Conservation (phyloP, 768 basidiomycete species). For the Leucocoprinus leucothites region DNA sequence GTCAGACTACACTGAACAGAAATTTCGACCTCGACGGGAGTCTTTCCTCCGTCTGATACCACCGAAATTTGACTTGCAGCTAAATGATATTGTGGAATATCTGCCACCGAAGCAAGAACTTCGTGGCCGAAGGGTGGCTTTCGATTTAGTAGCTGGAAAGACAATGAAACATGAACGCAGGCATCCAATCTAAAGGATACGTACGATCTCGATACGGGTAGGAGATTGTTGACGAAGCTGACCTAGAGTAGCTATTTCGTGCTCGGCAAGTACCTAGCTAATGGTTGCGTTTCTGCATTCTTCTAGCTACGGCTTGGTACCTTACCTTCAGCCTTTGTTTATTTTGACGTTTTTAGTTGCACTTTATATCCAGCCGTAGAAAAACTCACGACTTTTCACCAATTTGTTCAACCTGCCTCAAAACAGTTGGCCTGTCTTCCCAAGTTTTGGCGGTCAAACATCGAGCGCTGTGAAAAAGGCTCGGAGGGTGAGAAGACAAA, state of each 20-base stretch:
- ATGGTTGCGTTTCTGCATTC: neutral
- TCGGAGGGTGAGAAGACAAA: neutral
- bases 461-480: conserved; percentile 48
- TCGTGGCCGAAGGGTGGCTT: conserved; percentile 73
- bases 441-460: conserved; percentile 83
- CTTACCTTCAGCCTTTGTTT: conserved; percentile 30
- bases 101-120: conserved; percentile 53
- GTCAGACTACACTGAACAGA: conserved; percentile 54
- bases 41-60: conserved; percentile 39
- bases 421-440: conserved; percentile 83
- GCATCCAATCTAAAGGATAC: neutral
- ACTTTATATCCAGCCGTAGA: neutral
- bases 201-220: conserved; percentile 61
- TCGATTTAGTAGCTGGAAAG: conserved; percentile 64
- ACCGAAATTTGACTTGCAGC: conserved; percentile 45
- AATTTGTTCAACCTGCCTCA: conserved; percentile 86
- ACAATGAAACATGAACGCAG: neutral
- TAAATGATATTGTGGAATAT: conserved; percentile 66
- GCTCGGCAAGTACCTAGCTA: conserved; percentile 65
- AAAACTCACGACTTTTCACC: conserved; percentile 83
- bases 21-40: conserved; percentile 56
- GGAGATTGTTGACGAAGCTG: conserved; percentile 55
- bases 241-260: conserved; percentile 65
- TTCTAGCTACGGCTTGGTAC: neutral
- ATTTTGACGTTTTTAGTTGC: neutral